Percentiles rank a stretch among this genome's conserved stretches.
These are phyloP conservation scores for Nelumbo lutea DNA, from an alignment of 164 flowering plant genomes.

Conservation along the genomic window DNA sequence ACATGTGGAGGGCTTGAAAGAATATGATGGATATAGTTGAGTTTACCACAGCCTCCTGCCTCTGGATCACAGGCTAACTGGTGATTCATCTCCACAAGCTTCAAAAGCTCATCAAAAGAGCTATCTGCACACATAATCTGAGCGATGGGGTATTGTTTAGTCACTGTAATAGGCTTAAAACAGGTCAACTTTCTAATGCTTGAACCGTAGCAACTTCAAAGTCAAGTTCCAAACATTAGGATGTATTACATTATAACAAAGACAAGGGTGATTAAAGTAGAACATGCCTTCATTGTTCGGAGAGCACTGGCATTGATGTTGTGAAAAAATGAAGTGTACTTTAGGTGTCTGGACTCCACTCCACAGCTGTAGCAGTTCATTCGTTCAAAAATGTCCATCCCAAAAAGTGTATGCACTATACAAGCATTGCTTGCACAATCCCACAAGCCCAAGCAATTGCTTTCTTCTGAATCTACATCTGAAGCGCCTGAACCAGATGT, in stretches of 20 bases:
- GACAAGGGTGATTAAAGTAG: not conserved
- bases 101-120: slow-evolving; percentile 79
- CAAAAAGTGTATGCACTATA: slow-evolving; percentile 78
- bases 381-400: slow-evolving; percentile 84
- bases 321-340: slow-evolving; percentile 91
- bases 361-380: slow-evolving; percentile 84
- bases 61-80: slow-evolving; percentile 93
- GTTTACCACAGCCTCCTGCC: slow-evolving; percentile 81
- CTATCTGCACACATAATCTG: slow-evolving; percentile 67
- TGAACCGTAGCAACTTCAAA: not conserved
- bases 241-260: not conserved
- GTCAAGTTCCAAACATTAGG: not conserved
- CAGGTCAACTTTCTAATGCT: not conserved
- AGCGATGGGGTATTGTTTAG: not conserved
- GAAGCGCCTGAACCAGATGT: slow-evolving; percentile 36
- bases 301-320: slow-evolving; percentile 92
- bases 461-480: slow-evolving; percentile 57
- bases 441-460: slow-evolving; percentile 60
- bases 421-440: slow-evolving; percentile 72
- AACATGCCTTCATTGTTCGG: slow-evolving; percentile 81
- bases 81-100: slow-evolving; percentile 86
- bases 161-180: not conserved
- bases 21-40: slow-evolving; percentile 76
- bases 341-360: slow-evolving; percentile 75
- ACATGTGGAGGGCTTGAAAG: slow-evolving; percentile 77